Percentiles rank a stretch among this genome's conserved stretches.
Conservation (phyloP, 2,329 filamentous ascomycete genomes). For the Colletotrichum acutatum region DNA sequence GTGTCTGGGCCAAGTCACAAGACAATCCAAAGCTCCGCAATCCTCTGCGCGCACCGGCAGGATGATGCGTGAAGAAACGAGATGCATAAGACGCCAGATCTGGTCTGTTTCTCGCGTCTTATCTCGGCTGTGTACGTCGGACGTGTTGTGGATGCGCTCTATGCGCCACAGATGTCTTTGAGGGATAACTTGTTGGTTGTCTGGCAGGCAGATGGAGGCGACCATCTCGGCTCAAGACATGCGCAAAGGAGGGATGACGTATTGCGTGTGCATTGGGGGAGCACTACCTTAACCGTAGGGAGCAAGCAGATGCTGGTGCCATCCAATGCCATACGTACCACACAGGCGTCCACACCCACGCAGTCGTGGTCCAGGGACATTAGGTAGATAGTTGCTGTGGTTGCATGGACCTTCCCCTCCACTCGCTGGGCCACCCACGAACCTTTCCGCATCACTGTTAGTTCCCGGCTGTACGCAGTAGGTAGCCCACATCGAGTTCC, state of each 20-base stretch:
- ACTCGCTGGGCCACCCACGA: background rate
- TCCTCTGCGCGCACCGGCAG: slow-evolving; percentile 2
- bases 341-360: background rate
- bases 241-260: slow-evolving; percentile 5
- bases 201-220: background rate
- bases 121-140: background rate
- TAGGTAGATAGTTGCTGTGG: background rate
- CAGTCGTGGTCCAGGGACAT: background rate
- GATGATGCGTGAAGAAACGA: slow-evolving; percentile 23
- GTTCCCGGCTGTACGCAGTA: slow-evolving; percentile 14
- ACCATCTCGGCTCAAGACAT: background rate
- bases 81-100: slow-evolving; percentile 5
- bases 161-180: background rate
- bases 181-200: background rate
- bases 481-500: slow-evolving; percentile 14
- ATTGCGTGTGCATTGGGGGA: background rate
- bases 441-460: slow-evolving; percentile 27
- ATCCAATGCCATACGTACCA: background rate
- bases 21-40: slow-evolving; percentile 22
- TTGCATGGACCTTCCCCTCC: slow-evolving; percentile 27
- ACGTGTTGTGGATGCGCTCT: background rate
- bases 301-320: background rate
- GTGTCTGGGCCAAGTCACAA: slow-evolving; percentile 25
- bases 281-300: background rate
- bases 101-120: background rate